Conservation (phyloP, 225 moss, liverwort and hornwort genomes). For the Rhytidiadelphus loreus region DNA sequence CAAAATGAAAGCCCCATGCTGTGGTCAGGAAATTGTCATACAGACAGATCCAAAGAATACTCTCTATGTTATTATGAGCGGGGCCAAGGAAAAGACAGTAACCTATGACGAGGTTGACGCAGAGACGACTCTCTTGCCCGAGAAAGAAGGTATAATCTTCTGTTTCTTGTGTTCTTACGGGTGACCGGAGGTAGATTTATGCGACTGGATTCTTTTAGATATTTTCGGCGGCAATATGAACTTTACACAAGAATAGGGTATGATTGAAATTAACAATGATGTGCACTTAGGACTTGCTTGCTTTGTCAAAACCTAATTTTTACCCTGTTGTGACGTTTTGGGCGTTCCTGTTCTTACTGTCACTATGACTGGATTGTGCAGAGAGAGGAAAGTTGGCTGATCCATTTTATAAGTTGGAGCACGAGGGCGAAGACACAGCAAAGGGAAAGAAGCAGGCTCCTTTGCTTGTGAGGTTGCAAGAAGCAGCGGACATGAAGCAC, state of each 20-base stretch:
- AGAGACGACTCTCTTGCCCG: slow-evolving; percentile 74
- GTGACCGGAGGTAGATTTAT: neutral
- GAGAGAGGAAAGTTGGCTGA: slow-evolving; percentile 82
- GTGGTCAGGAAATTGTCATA: slow-evolving; percentile 93
- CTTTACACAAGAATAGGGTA: neutral
- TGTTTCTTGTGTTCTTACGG: neutral
- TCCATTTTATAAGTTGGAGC: slow-evolving; percentile 90
- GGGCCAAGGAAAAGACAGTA: slow-evolving; percentile 90
- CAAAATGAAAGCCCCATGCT: slow-evolving; percentile 97
- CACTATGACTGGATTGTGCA: slow-evolving; percentile 7
- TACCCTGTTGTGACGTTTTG: neutral
- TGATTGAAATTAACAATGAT: neutral
- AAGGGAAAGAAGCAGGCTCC: slow-evolving; percentile 90
- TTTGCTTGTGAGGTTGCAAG: slow-evolving; percentile 75
- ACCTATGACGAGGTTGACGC: slow-evolving; percentile 94
- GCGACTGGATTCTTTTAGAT: neutral
- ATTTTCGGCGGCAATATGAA: neutral
- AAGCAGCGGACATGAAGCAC: slow-evolving; percentile 83
- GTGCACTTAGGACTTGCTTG: neutral
- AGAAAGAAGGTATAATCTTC: slow-evolving; percentile 47
- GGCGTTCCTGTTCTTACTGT: neutral
- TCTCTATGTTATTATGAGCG: slow-evolving; percentile 79
- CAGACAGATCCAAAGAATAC: slow-evolving; percentile 97
- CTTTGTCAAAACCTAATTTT: neutral
- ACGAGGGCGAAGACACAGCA: slow-evolving; percentile 75